phyloP scores from a whole-genome alignment of 768 basidiomycete genomes.

The Chalciporus piperatus region DNA sequence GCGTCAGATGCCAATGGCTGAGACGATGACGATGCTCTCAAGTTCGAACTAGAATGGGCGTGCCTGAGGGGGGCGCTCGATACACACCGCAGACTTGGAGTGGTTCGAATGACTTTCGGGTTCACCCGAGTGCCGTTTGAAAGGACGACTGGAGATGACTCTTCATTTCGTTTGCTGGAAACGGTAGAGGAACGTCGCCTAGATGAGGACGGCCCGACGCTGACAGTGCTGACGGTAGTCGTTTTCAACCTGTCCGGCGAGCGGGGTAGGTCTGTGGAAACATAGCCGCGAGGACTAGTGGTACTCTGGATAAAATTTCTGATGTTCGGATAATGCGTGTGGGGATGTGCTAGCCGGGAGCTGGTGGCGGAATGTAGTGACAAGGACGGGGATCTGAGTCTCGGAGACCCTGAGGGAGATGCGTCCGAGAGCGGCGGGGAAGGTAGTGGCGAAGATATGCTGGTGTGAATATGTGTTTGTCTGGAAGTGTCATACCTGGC shows the following conservation, averaged over 20 bases:
- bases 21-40: slow-evolving; percentile 13
- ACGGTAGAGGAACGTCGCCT: slow-evolving; percentile 30
- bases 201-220: slow-evolving; percentile 14
- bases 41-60: slow-evolving; percentile 24
- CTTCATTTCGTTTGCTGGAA: slow-evolving; percentile 5
- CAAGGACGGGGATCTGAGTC: slow-evolving; percentile 14
- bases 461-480: neutral
- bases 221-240: slow-evolving; percentile 25
- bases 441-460: slow-evolving; percentile 13
- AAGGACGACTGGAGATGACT: neutral
- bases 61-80: slow-evolving; percentile 18
- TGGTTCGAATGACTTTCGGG: neutral
- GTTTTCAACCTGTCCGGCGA: slow-evolving; percentile 7
- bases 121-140: neutral
- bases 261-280: slow-evolving; percentile 3
- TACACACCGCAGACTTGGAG: neutral
- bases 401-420: slow-evolving; percentile 24
- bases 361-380: slow-evolving; percentile 1
- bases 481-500: neutral
- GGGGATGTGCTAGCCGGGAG: slow-evolving; percentile 1
- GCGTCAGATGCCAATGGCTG: slow-evolving; percentile 11
- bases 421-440: slow-evolving; percentile 29
- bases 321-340: slow-evolving; percentile 21
- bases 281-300: neutral
- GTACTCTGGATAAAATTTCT: slow-evolving; percentile 16